Percentiles rank a stretch among this genome's conserved stretches.
phyloP scores from a whole-genome alignment of 176 grass and related monocot genomes.

The Oropetium thomaeum region DNA sequence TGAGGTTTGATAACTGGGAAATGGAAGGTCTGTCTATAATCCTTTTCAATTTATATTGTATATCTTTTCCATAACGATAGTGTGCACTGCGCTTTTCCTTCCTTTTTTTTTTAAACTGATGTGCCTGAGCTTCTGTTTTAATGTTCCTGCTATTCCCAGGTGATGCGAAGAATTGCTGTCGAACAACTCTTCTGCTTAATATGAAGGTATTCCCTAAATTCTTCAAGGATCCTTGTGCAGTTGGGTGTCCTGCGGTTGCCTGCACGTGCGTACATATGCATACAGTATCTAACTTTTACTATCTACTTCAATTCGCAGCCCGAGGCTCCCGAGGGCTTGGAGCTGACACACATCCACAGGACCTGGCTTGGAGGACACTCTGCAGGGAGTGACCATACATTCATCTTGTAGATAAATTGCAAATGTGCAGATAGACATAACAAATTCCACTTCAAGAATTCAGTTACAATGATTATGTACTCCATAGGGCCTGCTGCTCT shows the following conservation, averaged over 20 bases:
- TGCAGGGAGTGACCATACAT: slow-evolving; percentile 17
- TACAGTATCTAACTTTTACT: not conserved
- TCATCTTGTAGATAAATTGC: slow-evolving; percentile 33
- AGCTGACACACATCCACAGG: slow-evolving; percentile 52
- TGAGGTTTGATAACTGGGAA: slow-evolving; percentile 89
- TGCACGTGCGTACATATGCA: not conserved
- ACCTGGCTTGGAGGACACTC: slow-evolving; percentile 70
- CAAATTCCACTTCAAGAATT: not conserved
- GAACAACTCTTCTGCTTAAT: slow-evolving; percentile 56
- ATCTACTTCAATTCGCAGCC: slow-evolving; percentile 39
- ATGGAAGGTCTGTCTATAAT: slow-evolving; percentile 50
- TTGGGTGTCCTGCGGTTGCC: not conserved
- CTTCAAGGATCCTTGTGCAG: not conserved
- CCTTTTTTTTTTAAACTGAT: not conserved
- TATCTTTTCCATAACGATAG: not conserved
- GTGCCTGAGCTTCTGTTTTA: not conserved
- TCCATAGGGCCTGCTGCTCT: not conserved
- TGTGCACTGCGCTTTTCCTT: not conserved
- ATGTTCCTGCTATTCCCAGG: slow-evolving; percentile 35
- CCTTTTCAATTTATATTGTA: not conserved
- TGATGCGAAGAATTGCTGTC: slow-evolving; percentile 38
- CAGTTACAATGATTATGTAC: slow-evolving; percentile 8
- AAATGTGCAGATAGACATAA: slow-evolving; percentile 1
- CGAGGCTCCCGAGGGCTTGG: slow-evolving; percentile 41
- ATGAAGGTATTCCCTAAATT: slow-evolving; percentile 44